A percentile compares a stretch with the other conserved stretches of the same genome.
Evolutionary conservation across 192 early-diverging fungal species (phyloP).

Genomic region (Coemansia interrupta): DNA sequence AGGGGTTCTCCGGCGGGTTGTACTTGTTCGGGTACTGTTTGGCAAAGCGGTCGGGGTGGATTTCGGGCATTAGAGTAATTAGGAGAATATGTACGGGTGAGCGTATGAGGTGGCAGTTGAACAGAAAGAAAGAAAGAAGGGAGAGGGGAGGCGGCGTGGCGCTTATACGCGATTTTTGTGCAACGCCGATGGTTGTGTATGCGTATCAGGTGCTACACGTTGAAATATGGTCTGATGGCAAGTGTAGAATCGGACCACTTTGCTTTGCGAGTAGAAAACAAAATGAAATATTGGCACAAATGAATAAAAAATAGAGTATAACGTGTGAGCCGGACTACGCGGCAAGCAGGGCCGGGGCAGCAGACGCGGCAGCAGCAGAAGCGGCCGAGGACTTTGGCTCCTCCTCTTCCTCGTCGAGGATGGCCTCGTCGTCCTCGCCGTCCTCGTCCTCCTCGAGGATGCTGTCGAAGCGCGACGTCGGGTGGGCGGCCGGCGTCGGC

Average conservation of each 20-base stretch:
- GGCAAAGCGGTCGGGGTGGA: constrained; percentile 31
- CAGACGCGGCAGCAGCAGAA: neutral
- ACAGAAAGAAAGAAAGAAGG: neutral
- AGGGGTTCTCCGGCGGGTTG: constrained; percentile 16
- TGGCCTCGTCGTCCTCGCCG: constrained; percentile 35
- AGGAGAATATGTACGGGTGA: neutral
- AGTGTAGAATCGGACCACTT: no score
- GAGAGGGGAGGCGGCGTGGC: no score
- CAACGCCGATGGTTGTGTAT: no score
- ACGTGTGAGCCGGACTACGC: neutral
- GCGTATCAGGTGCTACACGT: no score
- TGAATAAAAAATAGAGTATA: no score
- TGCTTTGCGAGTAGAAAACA: no score
- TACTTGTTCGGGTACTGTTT: constrained; percentile 27
- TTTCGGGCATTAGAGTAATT: constrained; percentile 22
- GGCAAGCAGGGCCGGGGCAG: constrained; percentile 1
- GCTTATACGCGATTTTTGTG: no score
- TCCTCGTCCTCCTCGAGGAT: constrained; percentile 52
- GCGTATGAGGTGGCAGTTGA: neutral
- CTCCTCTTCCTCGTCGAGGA: constrained; percentile 15
- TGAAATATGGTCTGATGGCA: no score
- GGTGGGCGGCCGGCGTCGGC: constrained; percentile 36
- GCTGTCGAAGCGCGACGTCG: constrained; percentile 51
- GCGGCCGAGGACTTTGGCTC: neutral
- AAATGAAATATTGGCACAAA: no score